Conservation (phyloP, 177 flowering plant species). For the Vitis hybrid region DNA sequence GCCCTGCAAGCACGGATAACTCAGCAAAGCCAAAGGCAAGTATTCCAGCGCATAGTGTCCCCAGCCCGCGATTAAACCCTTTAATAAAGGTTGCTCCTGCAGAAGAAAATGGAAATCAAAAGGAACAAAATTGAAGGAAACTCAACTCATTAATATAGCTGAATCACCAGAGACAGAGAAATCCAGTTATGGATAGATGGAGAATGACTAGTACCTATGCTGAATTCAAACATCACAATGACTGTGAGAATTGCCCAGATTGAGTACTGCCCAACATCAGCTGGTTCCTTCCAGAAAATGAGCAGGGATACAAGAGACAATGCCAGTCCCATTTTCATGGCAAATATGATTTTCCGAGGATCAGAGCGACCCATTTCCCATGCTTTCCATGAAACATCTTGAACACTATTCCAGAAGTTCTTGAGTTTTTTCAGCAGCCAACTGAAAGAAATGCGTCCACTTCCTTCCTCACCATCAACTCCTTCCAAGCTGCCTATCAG, state of each 20-base stretch:
- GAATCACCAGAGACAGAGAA: too few species aligned
- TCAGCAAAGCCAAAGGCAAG: constrained; percentile 64
- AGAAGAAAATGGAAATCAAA: not conserved
- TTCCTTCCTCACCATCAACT: too few species aligned
- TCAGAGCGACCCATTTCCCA: constrained; percentile 46
- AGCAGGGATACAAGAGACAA: constrained; percentile 41
- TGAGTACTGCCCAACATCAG: constrained; percentile 33
- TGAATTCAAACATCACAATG: constrained; percentile 56
- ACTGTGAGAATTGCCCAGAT: constrained; percentile 68
- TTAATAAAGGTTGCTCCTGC: constrained; percentile 74
- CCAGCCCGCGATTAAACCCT: constrained; percentile 68
- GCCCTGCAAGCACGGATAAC: constrained; percentile 47
- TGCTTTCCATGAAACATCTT: constrained; percentile 26
- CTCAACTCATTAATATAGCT: too few species aligned
- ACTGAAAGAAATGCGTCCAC: constrained; percentile 2
- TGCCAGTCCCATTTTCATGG: constrained; percentile 57
- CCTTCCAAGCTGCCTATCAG: not conserved
- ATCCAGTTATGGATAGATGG: too few species aligned
- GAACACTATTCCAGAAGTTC: not conserved
- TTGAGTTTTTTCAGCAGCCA: constrained; percentile 13
- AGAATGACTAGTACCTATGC: constrained; percentile 37
- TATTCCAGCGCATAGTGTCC: constrained; percentile 72
- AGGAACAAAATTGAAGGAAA: too few species aligned
- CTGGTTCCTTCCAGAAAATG: constrained; percentile 40
- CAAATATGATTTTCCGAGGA: constrained; percentile 52